Percentiles rank a stretch among this genome's conserved stretches.
These are phyloP conservation scores for Fragaria iinumae DNA, from an alignment of 306 rosid species.

Conservation along the genomic window DNA sequence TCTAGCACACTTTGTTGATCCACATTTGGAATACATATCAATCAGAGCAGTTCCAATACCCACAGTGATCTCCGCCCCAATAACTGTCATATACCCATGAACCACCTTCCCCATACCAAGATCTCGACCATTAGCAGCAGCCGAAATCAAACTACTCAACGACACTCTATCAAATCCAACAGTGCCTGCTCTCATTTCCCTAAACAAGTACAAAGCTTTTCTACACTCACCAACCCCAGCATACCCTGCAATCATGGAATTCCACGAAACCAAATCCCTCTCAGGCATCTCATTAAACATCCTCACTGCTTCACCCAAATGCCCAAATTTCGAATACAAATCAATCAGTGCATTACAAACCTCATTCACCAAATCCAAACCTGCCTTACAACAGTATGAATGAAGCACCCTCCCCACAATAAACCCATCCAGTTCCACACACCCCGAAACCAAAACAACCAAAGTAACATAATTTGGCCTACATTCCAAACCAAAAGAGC, in stretches of 20 bases:
- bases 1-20: conserved; percentile 18
- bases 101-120: conserved; percentile 20
- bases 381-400: conserved; percentile 16
- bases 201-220: conserved; percentile 22
- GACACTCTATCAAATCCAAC: conserved; percentile 23
- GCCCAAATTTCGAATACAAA: conserved; percentile 24
- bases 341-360: conserved; percentile 19
- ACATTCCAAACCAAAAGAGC: conserved; percentile 17
- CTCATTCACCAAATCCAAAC: conserved; percentile 16
- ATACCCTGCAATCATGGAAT: conserved; percentile 22
- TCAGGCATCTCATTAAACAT: conserved; percentile 26
- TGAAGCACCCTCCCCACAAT: conserved; percentile 21
- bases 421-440: conserved; percentile 17
- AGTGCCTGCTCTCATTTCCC: conserved; percentile 14
- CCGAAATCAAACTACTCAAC: conserved; percentile 18
- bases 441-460: conserved; percentile 23
- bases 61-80: conserved; percentile 5
- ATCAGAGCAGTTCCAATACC: conserved; percentile 8
- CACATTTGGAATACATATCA: conserved; percentile 22
- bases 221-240: conserved; percentile 21
- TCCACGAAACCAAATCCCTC: conserved; percentile 27
- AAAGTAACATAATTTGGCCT: conserved; percentile 27
- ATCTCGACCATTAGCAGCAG: conserved; percentile 15
- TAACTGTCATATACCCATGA: conserved; percentile 22
- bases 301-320: background rate